A percentile compares a stretch with the other conserved stretches of the same genome.
Conservation (phyloP, 805 yeast species). For the Kregervanrija pseudodelftensis region DNA sequence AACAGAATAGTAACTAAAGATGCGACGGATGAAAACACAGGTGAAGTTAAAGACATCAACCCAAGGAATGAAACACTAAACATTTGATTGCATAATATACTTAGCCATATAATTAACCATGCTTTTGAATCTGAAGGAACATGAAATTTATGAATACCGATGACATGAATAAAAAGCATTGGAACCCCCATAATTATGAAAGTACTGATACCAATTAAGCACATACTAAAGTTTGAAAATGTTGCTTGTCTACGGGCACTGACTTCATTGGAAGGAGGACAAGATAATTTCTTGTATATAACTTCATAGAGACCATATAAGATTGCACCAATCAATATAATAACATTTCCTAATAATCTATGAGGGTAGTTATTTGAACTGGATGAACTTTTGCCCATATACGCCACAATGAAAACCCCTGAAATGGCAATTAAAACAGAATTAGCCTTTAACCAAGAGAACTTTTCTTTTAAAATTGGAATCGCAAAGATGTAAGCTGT, state of each 20-base stretch:
- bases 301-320: constrained; percentile 81
- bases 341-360: constrained; percentile 59
- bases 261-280: constrained; percentile 64
- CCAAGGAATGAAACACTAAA: constrained; percentile 70
- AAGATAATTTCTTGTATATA: constrained; percentile 63
- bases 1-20: constrained; percentile 65
- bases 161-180: constrained; percentile 41
- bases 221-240: constrained; percentile 73
- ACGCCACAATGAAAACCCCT: constrained; percentile 78
- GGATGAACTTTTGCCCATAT: constrained; percentile 36
- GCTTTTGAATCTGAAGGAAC: constrained; percentile 35
- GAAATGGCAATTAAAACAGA: constrained; percentile 66
- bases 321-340: constrained; percentile 68
- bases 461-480: constrained; percentile 59
- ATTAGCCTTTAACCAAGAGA: constrained; percentile 52
- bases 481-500: constrained; percentile 82
- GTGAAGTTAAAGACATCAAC: constrained; percentile 77
- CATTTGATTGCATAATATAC: constrained; percentile 54
- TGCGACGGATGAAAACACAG: constrained; percentile 65
- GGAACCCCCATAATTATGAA: constrained; percentile 40
- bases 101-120: constrained; percentile 41
- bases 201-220: constrained; percentile 56
- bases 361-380: constrained; percentile 39
- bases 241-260: constrained; percentile 64
- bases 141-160: constrained; percentile 52